phyloP scores from a whole-genome alignment of 1,284 basidiomycete genomes.

The Tilletia caries region DNA sequence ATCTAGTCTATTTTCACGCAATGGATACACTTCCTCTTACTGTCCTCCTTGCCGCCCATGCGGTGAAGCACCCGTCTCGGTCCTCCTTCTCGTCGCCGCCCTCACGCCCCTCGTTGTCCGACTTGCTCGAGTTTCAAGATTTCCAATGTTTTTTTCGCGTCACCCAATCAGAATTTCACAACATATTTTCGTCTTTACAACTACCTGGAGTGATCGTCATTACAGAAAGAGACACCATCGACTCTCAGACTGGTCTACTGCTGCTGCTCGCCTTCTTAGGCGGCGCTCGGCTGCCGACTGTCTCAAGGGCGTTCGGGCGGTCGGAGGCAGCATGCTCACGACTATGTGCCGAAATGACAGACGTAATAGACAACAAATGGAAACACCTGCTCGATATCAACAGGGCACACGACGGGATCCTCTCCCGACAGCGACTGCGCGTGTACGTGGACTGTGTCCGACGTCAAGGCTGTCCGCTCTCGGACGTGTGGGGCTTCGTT shows the following conservation, averaged over 20 bases:
- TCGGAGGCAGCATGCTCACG: not conserved
- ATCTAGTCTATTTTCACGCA: too few species aligned
- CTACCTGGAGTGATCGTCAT: not conserved
- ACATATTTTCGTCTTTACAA: not conserved
- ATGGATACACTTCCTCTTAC: not conserved
- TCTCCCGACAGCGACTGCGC: not conserved
- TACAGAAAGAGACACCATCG: not conserved
- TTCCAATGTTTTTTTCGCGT: not conserved
- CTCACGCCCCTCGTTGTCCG: not conserved
- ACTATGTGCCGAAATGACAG: not conserved
- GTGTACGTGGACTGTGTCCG: not conserved
- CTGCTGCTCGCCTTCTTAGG: not conserved
- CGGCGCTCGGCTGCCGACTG: not conserved
- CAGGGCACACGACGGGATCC: not conserved
- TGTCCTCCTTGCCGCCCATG: not conserved
- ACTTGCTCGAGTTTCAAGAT: not conserved
- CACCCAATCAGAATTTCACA: not conserved
- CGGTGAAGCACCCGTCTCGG: too few species aligned
- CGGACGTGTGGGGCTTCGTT: not conserved
- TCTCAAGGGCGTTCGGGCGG: not conserved
- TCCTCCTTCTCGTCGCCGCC: not conserved
- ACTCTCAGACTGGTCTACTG: too few species aligned
- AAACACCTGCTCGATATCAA: not conserved
- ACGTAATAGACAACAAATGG: not conserved
- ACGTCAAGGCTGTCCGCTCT: not conserved